Base-by-base conservation (phyloP, 805 yeast genomes). In the Barnettozyma californica region DNA sequence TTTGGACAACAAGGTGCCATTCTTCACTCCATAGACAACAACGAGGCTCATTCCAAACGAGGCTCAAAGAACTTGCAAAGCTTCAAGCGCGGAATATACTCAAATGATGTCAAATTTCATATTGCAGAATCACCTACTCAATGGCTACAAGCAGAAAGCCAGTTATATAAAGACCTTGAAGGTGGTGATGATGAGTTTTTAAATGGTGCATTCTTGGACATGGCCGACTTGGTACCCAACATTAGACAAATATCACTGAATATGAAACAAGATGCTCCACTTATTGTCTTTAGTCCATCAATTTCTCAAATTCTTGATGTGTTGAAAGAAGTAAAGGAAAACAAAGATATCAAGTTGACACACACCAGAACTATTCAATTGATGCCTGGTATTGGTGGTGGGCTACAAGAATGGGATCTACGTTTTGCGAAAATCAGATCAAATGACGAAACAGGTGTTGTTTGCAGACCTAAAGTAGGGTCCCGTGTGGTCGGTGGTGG, bases 401-500 rank as follows among this genome's bases (percentile, higher is more conserved):
- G 79, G 0, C 55, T 76, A 49, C 69, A 74, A 51, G 77, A 73
- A 42, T 77, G 81, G 81, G 80, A 77, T 51, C 62, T 75, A 1
- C 59, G 78, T 43, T 60, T 60, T 34, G 58, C 77, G 1, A 49
- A 56, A 2, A 65, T 73, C n/a, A 66, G 70, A 57, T 67, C 69
- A 4, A 68, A 71, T 1, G 72, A 71, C 2, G 67, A 68, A 35
- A 56, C 59, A 5, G 77, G 69, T 2, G 58, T 68, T 48, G 77
- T 75, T 5, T 75, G 78, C 44, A 63, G 80, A 52, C 81, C 81
- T 3, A 71, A 69, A 54, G 80, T 76, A 23, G 80, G 79, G 0
- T 57, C 65, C 2, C 65, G 69, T 51, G 65, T 71, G 0, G 73
- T 70, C 35, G 80, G 78, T 19, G 81, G 81, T 35, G 81, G 81